phyloP scores from a whole-genome alignment of 306 rosid species.

The Sphenostylis stenocarpa region DNA sequence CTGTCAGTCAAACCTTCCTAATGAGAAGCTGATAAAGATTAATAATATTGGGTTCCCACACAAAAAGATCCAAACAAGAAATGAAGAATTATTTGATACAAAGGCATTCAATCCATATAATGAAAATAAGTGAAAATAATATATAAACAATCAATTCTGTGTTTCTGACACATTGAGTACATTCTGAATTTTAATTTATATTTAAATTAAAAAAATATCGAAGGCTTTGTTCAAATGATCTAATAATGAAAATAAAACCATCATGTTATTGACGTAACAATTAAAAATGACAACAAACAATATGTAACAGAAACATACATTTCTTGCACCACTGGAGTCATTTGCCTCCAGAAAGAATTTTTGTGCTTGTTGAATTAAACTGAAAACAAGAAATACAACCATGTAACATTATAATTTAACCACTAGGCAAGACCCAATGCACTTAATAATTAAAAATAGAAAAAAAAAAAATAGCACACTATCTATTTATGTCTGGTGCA shows the following conservation, averaged over 20 bases:
- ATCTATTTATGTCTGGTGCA: background rate
- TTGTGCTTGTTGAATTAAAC: conserved; percentile 91
- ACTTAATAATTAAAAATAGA: conserved; percentile 21
- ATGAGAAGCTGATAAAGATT: conserved; percentile 16
- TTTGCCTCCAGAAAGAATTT: conserved; percentile 71
- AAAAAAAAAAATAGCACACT: background rate
- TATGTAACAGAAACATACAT: conserved; percentile 63
- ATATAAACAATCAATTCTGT: background rate
- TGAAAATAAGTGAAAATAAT: conserved; percentile 15
- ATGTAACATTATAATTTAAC: conserved; percentile 28
- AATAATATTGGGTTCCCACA: conserved; percentile 11
- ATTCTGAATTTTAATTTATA: conserved; percentile 8
- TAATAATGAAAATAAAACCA: conserved; percentile 20
- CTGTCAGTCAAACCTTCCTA: conserved; percentile 44
- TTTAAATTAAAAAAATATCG: background rate
- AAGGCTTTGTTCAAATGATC: conserved; percentile 25
- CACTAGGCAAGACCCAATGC: conserved; percentile 23
- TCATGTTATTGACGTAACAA: background rate
- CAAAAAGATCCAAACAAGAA: conserved; percentile 24
- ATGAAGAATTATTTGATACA: background rate
- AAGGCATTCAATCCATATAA: conserved; percentile 5
- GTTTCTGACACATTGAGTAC: background rate
- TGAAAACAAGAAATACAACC: conserved; percentile 49
- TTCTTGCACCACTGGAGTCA: conserved; percentile 78
- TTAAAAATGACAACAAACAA: conserved; percentile 21